phyloP scores from a whole-genome alignment of 164 flowering plant species.

The Dillenia suffruticosa region DNA sequence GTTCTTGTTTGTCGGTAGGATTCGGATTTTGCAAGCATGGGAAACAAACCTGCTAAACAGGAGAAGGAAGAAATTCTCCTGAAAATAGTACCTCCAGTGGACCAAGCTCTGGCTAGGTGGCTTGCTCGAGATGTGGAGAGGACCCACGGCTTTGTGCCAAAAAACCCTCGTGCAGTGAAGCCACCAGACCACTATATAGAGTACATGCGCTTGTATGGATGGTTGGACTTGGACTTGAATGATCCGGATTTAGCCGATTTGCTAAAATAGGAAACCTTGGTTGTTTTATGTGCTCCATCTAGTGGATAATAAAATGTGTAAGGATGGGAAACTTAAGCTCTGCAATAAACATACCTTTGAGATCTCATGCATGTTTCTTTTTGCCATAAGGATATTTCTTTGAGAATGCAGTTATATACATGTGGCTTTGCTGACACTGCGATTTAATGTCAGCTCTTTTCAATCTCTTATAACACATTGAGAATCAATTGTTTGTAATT shows the following conservation, averaged over 20 bases:
- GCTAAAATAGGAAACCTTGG: slow-evolving; percentile 34
- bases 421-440: too few relatives aligned
- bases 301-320: too few relatives aligned
- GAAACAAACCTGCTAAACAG: slow-evolving; percentile 55
- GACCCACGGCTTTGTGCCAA: slow-evolving; percentile 59
- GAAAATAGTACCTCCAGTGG: slow-evolving; percentile 67
- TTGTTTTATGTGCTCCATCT: too few relatives aligned
- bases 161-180: slow-evolving; percentile 48
- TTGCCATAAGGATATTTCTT: too few relatives aligned
- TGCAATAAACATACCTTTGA: too few relatives aligned
- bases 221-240: slow-evolving; percentile 69
- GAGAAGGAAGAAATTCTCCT: slow-evolving; percentile 40
- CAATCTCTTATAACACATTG: too few relatives aligned
- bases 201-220: slow-evolving; percentile 71
- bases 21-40: slow-evolving; percentile 35
- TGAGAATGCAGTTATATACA: too few relatives aligned
- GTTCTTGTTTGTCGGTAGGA: too few relatives aligned
- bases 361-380: too few relatives aligned
- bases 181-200: slow-evolving; percentile 82
- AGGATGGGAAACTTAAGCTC: too few relatives aligned
- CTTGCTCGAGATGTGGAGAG: slow-evolving; percentile 75
- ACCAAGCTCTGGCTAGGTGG: slow-evolving; percentile 62
- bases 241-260: slow-evolving; percentile 85
- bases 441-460: too few relatives aligned
- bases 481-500: too few relatives aligned